Evolutionary conservation across 1,284 basidiomycete genomes (phyloP).

Genomic region (Papiliotrema flavescens): DNA sequence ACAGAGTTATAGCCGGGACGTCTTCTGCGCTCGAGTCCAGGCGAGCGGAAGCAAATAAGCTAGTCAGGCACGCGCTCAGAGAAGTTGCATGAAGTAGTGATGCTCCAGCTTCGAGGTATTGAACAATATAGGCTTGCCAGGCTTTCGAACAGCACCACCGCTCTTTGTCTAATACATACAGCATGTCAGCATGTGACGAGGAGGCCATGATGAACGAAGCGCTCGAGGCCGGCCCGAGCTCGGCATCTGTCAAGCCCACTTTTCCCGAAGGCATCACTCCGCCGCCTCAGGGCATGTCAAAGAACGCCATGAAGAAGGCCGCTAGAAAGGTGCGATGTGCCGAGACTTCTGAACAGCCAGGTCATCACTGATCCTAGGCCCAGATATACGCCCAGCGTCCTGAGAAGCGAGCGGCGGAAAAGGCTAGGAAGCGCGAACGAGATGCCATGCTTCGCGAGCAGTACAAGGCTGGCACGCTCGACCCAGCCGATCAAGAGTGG

Average conservation of each 20-base stretch:
- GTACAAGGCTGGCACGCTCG: conserved; percentile 34
- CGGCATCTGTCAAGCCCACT: not conserved
- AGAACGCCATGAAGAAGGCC: conserved; percentile 35
- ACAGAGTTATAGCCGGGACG: too few species aligned
- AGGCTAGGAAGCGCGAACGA: conserved; percentile 24
- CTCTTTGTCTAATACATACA: too few species aligned
- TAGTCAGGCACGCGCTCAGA: too few species aligned
- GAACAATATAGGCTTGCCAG: too few species aligned
- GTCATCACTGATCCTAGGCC: conserved; percentile 14
- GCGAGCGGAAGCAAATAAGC: not conserved
- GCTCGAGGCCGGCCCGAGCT: not conserved
- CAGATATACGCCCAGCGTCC: conserved; percentile 24
- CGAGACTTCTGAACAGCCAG: not conserved
- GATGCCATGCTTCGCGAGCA: conserved; percentile 18
- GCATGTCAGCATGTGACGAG: not conserved
- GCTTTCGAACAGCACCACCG: too few species aligned
- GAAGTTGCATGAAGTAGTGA: too few species aligned
- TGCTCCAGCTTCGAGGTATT: too few species aligned
- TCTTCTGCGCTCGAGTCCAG: too few species aligned
- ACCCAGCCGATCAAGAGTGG: conserved; percentile 20
- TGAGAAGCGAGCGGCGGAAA: conserved; percentile 33
- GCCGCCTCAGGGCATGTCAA: conserved; percentile 22
- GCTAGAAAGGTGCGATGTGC: conserved; percentile 26
- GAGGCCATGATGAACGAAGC: not conserved
- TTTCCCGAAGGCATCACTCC: not conserved